Evolutionary conservation across 129 eudicot species (phyloP).

Genomic region (Solidago caesia): DNA sequence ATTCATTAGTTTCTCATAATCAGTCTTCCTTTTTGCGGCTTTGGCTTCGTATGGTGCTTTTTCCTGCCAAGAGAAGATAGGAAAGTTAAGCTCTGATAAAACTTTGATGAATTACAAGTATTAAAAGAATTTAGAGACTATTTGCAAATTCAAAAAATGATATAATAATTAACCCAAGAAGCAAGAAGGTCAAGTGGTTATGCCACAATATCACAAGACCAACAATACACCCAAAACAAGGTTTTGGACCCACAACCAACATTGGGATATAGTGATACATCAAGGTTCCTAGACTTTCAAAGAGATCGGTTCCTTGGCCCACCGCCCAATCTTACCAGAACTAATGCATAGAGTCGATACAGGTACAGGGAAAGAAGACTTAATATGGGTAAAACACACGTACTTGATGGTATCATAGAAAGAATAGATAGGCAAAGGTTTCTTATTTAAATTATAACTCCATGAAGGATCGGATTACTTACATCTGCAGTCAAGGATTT

Average conservation of each 20-base stretch:
- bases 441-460: neutral
- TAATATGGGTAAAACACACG: neutral
- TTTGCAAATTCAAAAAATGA: too few species aligned
- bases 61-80: slow-evolving; percentile 53
- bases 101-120: neutral
- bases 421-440: neutral
- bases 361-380: neutral
- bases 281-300: neutral
- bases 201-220: neutral
- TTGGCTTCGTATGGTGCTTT: slow-evolving; percentile 94
- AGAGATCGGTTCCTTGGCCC: neutral
- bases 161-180: neutral
- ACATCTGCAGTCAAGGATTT: slow-evolving; percentile 73
- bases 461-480: slow-evolving; percentile 33
- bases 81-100: slow-evolving; percentile 7
- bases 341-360: slow-evolving; percentile 13
- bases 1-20: slow-evolving; percentile 68
- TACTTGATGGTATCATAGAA: slow-evolving; percentile 7
- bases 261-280: neutral
- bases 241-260: neutral
- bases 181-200: neutral
- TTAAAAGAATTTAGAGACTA: neutral
- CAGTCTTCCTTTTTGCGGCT: slow-evolving; percentile 82
- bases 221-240: neutral
- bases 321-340: neutral